Evolutionary conservation across 768 basidiomycete species (phyloP).

Genomic region (Dacryopinax primogenitus): DNA sequence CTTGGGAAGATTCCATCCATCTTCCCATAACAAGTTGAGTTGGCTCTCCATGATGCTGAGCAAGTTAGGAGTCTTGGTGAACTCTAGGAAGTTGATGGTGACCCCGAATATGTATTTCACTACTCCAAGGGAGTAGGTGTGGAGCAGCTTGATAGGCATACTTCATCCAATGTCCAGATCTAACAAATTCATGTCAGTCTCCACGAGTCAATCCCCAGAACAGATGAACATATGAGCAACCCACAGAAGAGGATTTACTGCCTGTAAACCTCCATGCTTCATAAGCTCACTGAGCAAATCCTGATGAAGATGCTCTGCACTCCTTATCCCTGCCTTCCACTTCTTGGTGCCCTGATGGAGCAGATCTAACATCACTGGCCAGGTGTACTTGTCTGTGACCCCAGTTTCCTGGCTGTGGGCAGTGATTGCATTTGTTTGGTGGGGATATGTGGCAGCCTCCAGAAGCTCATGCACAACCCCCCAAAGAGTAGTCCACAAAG

Average conservation of each 20-base stretch:
- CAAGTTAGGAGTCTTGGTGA: neutral
- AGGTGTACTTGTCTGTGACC: too few relatives aligned
- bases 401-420: too few relatives aligned
- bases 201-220: neutral
- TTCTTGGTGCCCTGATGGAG: neutral
- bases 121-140: constrained; percentile 35
- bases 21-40: constrained; percentile 21
- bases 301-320: too few relatives aligned
- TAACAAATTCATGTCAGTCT: constrained; percentile 11
- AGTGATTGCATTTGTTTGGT: too few relatives aligned
- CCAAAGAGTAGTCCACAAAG: too few relatives aligned
- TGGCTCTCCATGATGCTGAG: constrained; percentile 21
- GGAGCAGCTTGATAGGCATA: constrained; percentile 36
- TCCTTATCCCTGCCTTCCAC: neutral
- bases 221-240: neutral
- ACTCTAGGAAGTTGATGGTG: constrained; percentile 24
- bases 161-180: constrained; percentile 34
- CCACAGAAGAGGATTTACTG: neutral
- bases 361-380: too few relatives aligned
- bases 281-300: too few relatives aligned
- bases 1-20: constrained; percentile 24
- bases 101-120: constrained; percentile 38
- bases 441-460: too few relatives aligned
- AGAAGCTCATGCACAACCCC: too few relatives aligned
- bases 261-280: neutral